These are phyloP conservation scores for Epithemia pelagica DNA, from an alignment of 108 stramenopile species.

Conservation along the genomic window DNA sequence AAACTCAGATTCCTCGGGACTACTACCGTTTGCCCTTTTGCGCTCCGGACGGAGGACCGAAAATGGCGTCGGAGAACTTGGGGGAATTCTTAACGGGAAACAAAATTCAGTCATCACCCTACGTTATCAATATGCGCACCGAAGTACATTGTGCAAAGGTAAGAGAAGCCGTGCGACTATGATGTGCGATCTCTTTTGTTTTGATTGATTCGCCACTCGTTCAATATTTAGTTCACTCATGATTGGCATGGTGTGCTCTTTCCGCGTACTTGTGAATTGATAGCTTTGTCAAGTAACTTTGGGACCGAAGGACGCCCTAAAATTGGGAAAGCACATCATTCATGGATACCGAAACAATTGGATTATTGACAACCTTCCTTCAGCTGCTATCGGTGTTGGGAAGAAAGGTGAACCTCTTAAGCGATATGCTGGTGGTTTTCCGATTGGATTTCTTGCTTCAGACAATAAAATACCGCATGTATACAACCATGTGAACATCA, in stretches of 20 bases:
- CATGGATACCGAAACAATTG: slow-evolving; percentile 96
- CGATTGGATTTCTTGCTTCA: slow-evolving; percentile 75
- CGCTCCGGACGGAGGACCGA: slow-evolving; percentile 78
- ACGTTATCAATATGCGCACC: slow-evolving; percentile 80
- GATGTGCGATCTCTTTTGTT: too few species aligned
- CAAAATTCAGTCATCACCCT: slow-evolving; percentile 96
- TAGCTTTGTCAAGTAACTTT: slow-evolving; percentile 57
- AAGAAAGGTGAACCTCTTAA: slow-evolving; percentile 41
- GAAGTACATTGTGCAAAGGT: slow-evolving; percentile 71
- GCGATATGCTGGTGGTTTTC: slow-evolving; percentile 90
- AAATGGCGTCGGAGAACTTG: slow-evolving; percentile 82
- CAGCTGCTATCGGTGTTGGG: slow-evolving; percentile 64
- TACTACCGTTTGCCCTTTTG: slow-evolving; percentile 97
- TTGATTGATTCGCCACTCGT: too few species aligned
- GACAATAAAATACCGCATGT: slow-evolving; percentile 66
- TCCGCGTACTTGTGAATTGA: too few species aligned
- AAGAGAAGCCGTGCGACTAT: too few species aligned
- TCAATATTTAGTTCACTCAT: not conserved
- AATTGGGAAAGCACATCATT: slow-evolving; percentile 62
- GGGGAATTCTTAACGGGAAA: slow-evolving; percentile 95
- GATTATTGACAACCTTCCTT: slow-evolving; percentile 99
- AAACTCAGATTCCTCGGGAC: slow-evolving; percentile 93
- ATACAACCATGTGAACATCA: slow-evolving; percentile 94
- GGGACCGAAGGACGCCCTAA: slow-evolving; percentile 44
- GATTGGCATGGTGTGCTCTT: not conserved